Evolutionary conservation across 306 rosid genomes (phyloP).

Genomic region (Ormosia semicastrata): DNA sequence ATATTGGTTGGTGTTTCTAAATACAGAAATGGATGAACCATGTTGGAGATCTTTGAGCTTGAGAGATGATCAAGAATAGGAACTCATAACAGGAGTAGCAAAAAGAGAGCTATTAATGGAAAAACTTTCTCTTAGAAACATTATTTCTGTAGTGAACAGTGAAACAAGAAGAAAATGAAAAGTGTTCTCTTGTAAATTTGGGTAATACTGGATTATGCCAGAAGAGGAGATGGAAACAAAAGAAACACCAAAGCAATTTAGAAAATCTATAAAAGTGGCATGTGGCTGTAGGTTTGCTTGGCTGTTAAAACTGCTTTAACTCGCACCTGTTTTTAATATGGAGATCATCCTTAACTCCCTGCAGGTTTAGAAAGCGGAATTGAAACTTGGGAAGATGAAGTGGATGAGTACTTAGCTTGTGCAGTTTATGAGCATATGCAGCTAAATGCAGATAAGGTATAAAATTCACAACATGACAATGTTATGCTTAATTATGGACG

Average conservation of each 20-base stretch:
- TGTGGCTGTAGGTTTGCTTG: neutral
- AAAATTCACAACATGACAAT: neutral
- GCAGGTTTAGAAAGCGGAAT: constrained; percentile 40
- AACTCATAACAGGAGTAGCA: neutral
- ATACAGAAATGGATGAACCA: neutral
- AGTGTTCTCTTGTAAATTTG: neutral
- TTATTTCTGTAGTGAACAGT: neutral
- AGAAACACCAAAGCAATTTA: neutral
- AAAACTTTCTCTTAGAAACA: neutral
- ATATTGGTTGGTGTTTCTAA: neutral
- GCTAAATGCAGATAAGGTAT: constrained; percentile 67
- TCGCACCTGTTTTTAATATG: neutral
- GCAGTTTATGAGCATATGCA: constrained; percentile 80
- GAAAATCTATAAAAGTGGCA: neutral
- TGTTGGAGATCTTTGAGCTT: neutral
- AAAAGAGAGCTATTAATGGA: neutral
- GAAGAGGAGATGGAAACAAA: neutral
- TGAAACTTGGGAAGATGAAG: constrained; percentile 79
- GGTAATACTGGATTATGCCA: neutral
- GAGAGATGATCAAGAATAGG: neutral
- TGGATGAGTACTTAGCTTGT: constrained; percentile 70
- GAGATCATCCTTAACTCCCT: constrained; percentile 33
- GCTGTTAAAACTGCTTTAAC: neutral
- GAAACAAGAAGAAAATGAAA: neutral
- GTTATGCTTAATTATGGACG: neutral